Evolutionary conservation across 768 basidiomycete genomes (phyloP), one percentile per base, ranked within the genome.

Genomic region (Suillus brevipes): DNA sequence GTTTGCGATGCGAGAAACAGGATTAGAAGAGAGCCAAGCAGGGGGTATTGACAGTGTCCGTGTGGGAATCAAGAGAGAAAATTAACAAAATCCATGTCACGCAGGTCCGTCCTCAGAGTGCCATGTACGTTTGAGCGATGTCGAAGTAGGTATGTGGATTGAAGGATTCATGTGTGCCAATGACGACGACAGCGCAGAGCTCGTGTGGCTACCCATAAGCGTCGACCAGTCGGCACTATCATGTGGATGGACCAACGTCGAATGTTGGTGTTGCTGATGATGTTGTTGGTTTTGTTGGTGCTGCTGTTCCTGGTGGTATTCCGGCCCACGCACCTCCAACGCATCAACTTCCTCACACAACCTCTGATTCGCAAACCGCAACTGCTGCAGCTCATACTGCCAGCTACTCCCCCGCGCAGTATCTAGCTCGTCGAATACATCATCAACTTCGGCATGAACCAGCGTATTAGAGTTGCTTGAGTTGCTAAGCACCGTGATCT

Each of bases 361-460:
- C 66, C 87, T 77, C 75, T 86, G 81, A 71, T 94, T 94, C 61
- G 84, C 81, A 70, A 88, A 88, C 72, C 87, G 84, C 68, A 95
- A 81, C 75, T 95, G 92, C 77, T 94, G 90, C 57, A 96, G 81
- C 78, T 95, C 93, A 69, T 94, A 97, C 78, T 97, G 95, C 95
- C 95, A 97, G 68, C 92, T 94, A 38, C 89, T 89, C 13, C 85
- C 88, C 6, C 89, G 79, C 16, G 78, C 75, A 0, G 84, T 82
- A 50, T 90, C 87, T 16, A 95, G 82, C 73, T 92, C 91, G 47
- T 86, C 87, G 66, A 94, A 94, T 20, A 94, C 74, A 67, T 92
- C 81, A 65, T 77, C 71, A 8, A 12, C 45, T 10, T 53, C 31
- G 2, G 71, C 34, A 47, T 70, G 74, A 37, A 61, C 65, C 56